phyloP scores from a whole-genome alignment of 352 stramenopile genomes.

The Poterioochromonas sp. region DNA sequence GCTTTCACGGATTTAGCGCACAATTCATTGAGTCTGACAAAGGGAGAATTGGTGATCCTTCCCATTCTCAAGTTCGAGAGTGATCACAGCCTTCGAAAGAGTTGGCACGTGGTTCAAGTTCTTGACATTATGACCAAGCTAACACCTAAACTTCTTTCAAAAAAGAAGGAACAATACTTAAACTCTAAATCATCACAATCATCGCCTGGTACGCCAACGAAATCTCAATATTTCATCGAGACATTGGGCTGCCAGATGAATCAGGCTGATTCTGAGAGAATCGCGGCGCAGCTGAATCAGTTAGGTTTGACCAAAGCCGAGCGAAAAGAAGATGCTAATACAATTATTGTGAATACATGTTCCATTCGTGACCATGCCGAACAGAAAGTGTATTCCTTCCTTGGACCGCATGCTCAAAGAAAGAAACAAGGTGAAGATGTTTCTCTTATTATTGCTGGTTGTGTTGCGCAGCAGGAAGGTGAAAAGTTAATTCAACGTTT shows the following conservation, averaged over 20 bases:
- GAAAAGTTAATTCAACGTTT: slow-evolving; percentile 72
- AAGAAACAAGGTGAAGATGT: slow-evolving; percentile 41
- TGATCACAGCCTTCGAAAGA: not conserved
- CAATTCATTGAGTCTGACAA: no score
- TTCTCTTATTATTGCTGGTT: slow-evolving; percentile 91
- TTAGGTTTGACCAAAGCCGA: slow-evolving; percentile 44
- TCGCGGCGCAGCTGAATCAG: slow-evolving; percentile 79
- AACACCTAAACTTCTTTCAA: not conserved
- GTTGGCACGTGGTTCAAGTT: not conserved
- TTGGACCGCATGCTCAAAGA: slow-evolving; percentile 44
- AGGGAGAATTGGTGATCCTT: no score
- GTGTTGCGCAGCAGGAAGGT: slow-evolving; percentile 97
- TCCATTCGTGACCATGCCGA: slow-evolving; percentile 97
- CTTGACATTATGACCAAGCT: not conserved
- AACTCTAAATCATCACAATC: no score
- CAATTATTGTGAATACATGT: slow-evolving; percentile 98
- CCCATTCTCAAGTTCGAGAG: no score
- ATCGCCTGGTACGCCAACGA: not conserved
- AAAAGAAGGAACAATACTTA: not conserved
- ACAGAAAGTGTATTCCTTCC: slow-evolving; percentile 72
- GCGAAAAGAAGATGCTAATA: slow-evolving; percentile 52
- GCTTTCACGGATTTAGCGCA: no score
- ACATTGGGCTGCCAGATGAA: slow-evolving; percentile 99
- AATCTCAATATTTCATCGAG: slow-evolving; percentile 54
- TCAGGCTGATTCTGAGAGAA: slow-evolving; percentile 94